These are phyloP conservation scores for Corymbia maculata DNA, from an alignment of 345 rosid species.

Conservation along the genomic window DNA sequence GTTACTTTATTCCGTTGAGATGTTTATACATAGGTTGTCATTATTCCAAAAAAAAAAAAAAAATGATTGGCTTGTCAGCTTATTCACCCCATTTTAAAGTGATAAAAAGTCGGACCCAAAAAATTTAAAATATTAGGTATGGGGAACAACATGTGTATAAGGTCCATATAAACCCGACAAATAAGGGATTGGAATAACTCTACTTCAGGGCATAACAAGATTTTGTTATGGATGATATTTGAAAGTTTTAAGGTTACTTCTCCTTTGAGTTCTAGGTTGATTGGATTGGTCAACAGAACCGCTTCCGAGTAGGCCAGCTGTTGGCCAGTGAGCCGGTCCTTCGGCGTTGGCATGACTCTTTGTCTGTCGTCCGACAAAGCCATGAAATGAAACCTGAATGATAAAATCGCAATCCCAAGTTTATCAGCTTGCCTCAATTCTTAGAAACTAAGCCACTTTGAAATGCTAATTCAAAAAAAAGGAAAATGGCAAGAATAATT, in stretches of 20 bases:
- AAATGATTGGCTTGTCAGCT: too few relatives aligned
- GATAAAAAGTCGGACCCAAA: background rate
- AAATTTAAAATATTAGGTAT: fast-evolving
- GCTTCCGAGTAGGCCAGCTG: slow-evolving; percentile 77
- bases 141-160: fast-evolving
- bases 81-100: background rate
- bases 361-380: slow-evolving; percentile 63
- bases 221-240: fast-evolving
- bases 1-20: background rate
- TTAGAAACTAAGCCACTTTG: background rate
- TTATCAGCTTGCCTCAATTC: background rate
- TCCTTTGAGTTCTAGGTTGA: slow-evolving; percentile 39
- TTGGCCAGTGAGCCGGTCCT: slow-evolving; percentile 31
- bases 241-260: slow-evolving; percentile 34
- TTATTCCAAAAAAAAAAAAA: too few relatives aligned
- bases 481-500: background rate
- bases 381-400: slow-evolving; percentile 69
- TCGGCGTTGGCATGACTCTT: slow-evolving; percentile 55
- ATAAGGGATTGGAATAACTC: background rate
- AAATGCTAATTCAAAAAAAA: background rate
- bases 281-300: slow-evolving; percentile 61
- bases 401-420: background rate
- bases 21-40: background rate
- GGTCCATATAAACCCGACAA: background rate
- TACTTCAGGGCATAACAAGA: background rate